These are phyloP conservation scores for Phaffia tasmanica DNA, from an alignment of 768 basidiomycete genomes.

Conservation along the genomic window DNA sequence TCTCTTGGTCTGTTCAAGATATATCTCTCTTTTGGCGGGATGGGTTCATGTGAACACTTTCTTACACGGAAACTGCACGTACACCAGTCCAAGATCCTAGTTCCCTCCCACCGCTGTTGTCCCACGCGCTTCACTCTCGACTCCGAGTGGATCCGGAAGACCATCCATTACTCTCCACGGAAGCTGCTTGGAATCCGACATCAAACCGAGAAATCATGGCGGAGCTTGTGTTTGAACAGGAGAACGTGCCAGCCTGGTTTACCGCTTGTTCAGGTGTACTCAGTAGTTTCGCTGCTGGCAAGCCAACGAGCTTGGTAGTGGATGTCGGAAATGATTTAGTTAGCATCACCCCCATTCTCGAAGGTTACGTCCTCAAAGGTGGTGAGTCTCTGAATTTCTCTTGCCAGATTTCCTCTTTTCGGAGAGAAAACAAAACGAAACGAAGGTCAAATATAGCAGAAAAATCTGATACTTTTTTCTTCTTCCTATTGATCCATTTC, in stretches of 20 bases:
- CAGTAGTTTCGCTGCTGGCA: conserved; percentile 94
- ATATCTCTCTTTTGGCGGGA: background rate
- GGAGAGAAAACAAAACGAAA: background rate
- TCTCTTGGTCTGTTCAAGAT: background rate
- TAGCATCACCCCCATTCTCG: conserved; percentile 88
- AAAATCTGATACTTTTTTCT: background rate
- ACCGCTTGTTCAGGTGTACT: conserved; percentile 89
- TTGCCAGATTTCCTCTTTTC: background rate
- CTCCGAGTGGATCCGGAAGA: conserved; percentile 68
- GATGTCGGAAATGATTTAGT: conserved; percentile 83
- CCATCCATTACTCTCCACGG: conserved; percentile 85
- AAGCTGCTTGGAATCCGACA: conserved; percentile 90
- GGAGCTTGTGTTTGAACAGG: conserved; percentile 96
- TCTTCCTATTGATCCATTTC: background rate
- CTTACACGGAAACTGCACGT: background rate
- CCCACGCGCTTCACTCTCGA: conserved; percentile 47
- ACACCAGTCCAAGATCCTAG: conserved; percentile 34
- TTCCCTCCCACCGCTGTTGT: conserved; percentile 34
- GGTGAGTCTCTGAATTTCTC: conserved; percentile 43
- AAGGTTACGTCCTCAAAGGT: conserved; percentile 94
- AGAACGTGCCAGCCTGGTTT: conserved; percentile 88
- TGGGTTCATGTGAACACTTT: background rate
- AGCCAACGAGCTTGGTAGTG: conserved; percentile 90
- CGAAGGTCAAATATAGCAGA: too few relatives aligned
- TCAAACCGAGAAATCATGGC: conserved; percentile 90